phyloP scores from a whole-genome alignment of 2,329 filamentous ascomycete species.

The Ascochyta fabae region DNA sequence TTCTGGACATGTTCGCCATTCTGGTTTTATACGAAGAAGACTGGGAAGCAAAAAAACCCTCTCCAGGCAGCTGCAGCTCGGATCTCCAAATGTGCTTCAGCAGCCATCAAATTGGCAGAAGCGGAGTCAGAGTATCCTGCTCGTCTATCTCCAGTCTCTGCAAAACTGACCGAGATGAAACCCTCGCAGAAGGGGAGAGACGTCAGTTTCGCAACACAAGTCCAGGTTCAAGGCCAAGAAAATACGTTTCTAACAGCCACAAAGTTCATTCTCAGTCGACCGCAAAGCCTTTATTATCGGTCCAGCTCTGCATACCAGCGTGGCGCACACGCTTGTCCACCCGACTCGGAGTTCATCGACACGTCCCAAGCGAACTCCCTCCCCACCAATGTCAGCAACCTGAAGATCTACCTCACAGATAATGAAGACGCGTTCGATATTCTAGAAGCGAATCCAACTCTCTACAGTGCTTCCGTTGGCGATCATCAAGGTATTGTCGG shows the following conservation, averaged over 20 bases:
- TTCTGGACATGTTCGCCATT: background rate
- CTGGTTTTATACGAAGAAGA: background rate
- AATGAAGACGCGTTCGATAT: background rate
- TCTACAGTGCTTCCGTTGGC: background rate
- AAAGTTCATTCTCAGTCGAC: background rate
- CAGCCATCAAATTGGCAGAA: background rate
- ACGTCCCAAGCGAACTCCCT: background rate
- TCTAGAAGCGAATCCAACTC: background rate
- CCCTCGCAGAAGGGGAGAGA: background rate
- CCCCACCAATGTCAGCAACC: background rate
- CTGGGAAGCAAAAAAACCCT: slow-evolving; percentile 4
- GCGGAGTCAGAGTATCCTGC: background rate
- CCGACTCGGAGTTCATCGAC: background rate
- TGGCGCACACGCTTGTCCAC: background rate
- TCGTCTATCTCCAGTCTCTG: background rate
- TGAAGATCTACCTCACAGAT: slow-evolving; percentile 8
- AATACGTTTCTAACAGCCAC: background rate
- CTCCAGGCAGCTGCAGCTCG: background rate
- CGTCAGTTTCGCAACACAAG: background rate
- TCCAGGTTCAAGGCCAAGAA: background rate
- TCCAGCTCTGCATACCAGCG: background rate
- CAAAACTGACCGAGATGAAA: background rate
- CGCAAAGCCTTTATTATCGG: background rate
- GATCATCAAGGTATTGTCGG: slow-evolving; percentile 1
- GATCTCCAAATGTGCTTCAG: background rate